Conservation (phyloP, 768 basidiomycete species). For the Hypholoma sublateritium region DNA sequence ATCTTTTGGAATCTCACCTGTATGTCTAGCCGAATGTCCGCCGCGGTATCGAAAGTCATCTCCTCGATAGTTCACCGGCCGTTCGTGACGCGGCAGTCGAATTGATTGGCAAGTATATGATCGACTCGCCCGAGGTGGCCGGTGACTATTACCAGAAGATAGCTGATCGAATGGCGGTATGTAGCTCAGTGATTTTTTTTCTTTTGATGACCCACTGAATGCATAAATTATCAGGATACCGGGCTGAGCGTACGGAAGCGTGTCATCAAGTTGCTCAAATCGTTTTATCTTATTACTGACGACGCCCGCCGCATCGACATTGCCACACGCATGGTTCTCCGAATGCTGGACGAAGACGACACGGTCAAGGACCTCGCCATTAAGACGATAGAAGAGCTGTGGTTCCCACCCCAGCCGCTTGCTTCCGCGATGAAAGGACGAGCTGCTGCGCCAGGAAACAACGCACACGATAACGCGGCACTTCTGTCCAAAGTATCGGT, state of each 20-base stretch:
- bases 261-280: constrained; percentile 91
- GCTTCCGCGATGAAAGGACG: constrained; percentile 40
- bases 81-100: constrained; percentile 98
- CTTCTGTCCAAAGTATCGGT: constrained; percentile 69
- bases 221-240: constrained; percentile 64
- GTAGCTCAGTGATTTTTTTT: constrained; percentile 20
- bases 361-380: constrained; percentile 91
- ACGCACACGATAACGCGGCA: constrained; percentile 49
- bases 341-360: constrained; percentile 93
- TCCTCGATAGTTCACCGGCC: constrained; percentile 88
- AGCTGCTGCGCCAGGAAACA: constrained; percentile 22
- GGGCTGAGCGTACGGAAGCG: constrained; percentile 93
- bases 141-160: constrained; percentile 88
- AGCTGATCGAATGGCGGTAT: constrained; percentile 86
- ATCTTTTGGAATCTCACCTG: neutral
- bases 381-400: constrained; percentile 88
- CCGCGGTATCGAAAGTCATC: constrained; percentile 83
- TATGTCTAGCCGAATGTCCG: constrained; percentile 68
- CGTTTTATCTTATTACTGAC: constrained; percentile 71
- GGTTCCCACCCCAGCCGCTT: constrained; percentile 58
- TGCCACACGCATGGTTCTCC: constrained; percentile 73
- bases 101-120: constrained; percentile 95
- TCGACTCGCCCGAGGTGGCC: constrained; percentile 85
- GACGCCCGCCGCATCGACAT: constrained; percentile 72
- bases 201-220: neutral